These are phyloP conservation scores for Cercophora sp. DNA, from an alignment of 495 filamentous ascomycete species.

Conservation along the genomic window DNA sequence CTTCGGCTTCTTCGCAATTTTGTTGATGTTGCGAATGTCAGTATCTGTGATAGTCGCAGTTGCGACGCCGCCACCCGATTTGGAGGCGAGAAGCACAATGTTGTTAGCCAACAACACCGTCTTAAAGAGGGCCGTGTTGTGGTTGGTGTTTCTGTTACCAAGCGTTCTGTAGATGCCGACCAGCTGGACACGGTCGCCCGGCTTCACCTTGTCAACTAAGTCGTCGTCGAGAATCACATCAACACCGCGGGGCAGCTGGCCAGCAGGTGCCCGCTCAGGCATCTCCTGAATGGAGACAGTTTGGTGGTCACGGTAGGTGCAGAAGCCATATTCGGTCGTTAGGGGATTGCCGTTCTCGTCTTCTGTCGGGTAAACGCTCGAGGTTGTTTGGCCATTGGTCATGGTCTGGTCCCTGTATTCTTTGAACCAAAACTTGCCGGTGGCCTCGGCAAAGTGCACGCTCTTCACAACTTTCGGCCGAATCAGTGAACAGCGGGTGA, in stretches of 20 bases:
- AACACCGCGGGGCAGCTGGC: conserved; percentile 93
- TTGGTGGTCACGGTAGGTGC: conserved; percentile 94
- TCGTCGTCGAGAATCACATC: conserved; percentile 98
- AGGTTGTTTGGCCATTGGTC: conserved; percentile 80
- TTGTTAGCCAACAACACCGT: conserved; percentile 94
- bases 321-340: conserved; percentile 92
- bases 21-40: conserved; percentile 98
- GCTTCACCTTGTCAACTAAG: conserved; percentile 90
- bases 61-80: conserved; percentile 90
- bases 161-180: conserved; percentile 92
- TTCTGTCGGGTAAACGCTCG: conserved; percentile 90
- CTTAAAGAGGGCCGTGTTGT: conserved; percentile 85
- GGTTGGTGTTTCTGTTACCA: conserved; percentile 86
- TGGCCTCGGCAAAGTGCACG: conserved; percentile 88
- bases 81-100: conserved; percentile 89
- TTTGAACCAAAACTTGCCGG: conserved; percentile 74
- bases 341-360: conserved; percentile 80
- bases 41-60: conserved; percentile 93
- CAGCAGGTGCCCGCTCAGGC: conserved; percentile 94
- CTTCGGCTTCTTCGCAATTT: conserved; percentile 90
- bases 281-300: conserved; percentile 99
- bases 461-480: conserved; percentile 96
- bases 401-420: conserved; percentile 96
- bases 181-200: conserved; percentile 91
- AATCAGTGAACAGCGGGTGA: conserved; percentile 92